phyloP scores from a whole-genome alignment of 2,329 filamentous ascomycete species.

The Myriosclerotinia curreyana region DNA sequence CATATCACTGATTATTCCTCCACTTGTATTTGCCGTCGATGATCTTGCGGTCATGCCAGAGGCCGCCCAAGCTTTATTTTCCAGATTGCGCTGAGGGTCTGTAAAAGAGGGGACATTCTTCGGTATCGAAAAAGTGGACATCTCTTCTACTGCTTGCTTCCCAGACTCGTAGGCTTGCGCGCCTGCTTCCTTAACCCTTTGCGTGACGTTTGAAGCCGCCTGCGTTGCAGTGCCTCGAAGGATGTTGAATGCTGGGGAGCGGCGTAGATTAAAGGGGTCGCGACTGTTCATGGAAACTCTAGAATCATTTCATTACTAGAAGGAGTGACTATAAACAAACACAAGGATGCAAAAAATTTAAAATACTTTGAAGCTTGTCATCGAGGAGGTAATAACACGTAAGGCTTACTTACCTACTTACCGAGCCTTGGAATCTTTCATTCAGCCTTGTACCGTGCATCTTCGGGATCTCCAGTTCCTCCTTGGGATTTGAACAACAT shows the following conservation, averaged over 20 bases:
- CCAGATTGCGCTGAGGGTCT: constrained; percentile 60
- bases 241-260: constrained; percentile 49
- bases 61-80: constrained; percentile 64
- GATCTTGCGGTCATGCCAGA: constrained; percentile 47
- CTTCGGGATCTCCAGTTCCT: background rate
- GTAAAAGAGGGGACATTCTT: constrained; percentile 68
- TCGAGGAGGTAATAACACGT: constrained; percentile 13
- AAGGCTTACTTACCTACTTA: constrained; percentile 9
- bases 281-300: constrained; percentile 40
- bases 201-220: constrained; percentile 46
- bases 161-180: constrained; percentile 47
- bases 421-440: constrained; percentile 18
- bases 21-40: constrained; percentile 32
- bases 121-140: constrained; percentile 63
- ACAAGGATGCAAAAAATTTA: background rate
- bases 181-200: constrained; percentile 50
- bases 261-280: constrained; percentile 40
- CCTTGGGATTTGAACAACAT: background rate
- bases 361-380: constrained; percentile 1
- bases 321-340: constrained; percentile 28
- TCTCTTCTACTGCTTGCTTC: constrained; percentile 45
- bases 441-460: background rate
- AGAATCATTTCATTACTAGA: constrained; percentile 32
- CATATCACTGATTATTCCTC: constrained; percentile 50
- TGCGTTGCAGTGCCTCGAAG: constrained; percentile 50